phyloP scores from a whole-genome alignment of 352 stramenopile species.

The Peronospora destructor region DNA sequence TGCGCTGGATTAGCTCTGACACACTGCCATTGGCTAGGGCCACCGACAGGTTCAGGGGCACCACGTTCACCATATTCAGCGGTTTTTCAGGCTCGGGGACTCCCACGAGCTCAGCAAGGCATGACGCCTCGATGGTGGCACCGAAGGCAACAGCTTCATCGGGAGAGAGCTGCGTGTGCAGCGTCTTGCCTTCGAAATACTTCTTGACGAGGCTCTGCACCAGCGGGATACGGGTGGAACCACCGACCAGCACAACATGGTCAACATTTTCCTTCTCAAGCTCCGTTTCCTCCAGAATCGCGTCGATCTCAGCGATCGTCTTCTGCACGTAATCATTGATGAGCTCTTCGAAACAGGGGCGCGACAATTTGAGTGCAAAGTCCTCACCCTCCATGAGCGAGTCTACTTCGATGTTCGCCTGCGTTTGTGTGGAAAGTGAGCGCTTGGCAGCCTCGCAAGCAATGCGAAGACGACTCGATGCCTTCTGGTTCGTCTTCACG shows the following conservation, averaged over 20 bases:
- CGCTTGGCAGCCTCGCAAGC: slow-evolving; percentile 96
- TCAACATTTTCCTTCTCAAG: slow-evolving; percentile 87
- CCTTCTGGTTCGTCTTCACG: slow-evolving; percentile 89
- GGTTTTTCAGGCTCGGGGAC: slow-evolving; percentile 52
- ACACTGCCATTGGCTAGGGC: slow-evolving; percentile 89
- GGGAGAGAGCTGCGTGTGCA: slow-evolving; percentile 78
- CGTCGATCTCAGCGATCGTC: slow-evolving; percentile 88
- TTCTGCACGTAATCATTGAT: slow-evolving; percentile 90
- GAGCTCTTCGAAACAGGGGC: slow-evolving; percentile 94
- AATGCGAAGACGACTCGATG: slow-evolving; percentile 90
- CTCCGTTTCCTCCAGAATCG: slow-evolving; percentile 62
- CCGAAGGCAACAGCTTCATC: slow-evolving; percentile 89
- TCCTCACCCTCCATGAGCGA: slow-evolving; percentile 96
- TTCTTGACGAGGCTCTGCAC: slow-evolving; percentile 75
- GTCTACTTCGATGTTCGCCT: slow-evolving; percentile 96
- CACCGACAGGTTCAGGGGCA: slow-evolving; percentile 89
- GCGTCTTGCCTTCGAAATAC: slow-evolving; percentile 81
- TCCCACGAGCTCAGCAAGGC: slow-evolving; percentile 61
- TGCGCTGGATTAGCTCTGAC: slow-evolving; percentile 86
- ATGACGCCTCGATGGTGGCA: slow-evolving; percentile 78
- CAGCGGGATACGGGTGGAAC: slow-evolving; percentile 97
- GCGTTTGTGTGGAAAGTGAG: slow-evolving; percentile 92
- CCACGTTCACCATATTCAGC: slow-evolving; percentile 86
- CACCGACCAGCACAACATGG: slow-evolving; percentile 95
- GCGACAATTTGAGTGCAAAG: slow-evolving; percentile 95